Evolutionary conservation across 192 early-diverging fungal genomes (phyloP).

Genomic region (Entomortierella beljakovae): DNA sequence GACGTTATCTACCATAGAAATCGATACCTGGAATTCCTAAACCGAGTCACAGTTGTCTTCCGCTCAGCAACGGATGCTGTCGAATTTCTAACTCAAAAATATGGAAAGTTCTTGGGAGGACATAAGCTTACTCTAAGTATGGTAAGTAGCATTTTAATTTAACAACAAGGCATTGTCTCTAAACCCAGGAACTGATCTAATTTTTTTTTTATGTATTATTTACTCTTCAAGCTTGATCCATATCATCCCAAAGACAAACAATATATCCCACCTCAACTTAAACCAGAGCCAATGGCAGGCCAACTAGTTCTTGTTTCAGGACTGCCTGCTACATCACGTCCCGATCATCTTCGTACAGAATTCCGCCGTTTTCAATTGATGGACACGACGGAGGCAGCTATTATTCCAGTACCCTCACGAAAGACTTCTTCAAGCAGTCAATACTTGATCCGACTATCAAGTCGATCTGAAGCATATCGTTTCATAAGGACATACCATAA

Average conservation of each 20-base stretch:
- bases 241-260: constrained; percentile 35
- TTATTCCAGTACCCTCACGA: constrained; percentile 35
- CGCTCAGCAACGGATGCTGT: constrained; percentile 51
- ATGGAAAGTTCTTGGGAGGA: constrained; percentile 36
- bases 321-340: constrained; percentile 33
- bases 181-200: background rate
- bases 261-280: constrained; percentile 22
- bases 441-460: constrained; percentile 43
- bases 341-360: constrained; percentile 41
- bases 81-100: constrained; percentile 41
- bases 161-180: background rate
- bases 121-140: constrained; percentile 43
- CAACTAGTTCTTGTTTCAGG: constrained; percentile 43
- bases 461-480: constrained; percentile 47
- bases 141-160: constrained; percentile 27
- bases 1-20: constrained; percentile 48
- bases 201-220: background rate
- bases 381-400: constrained; percentile 52
- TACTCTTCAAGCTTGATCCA: constrained; percentile 30
- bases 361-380: constrained; percentile 50
- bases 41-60: constrained; percentile 38
- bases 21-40: constrained; percentile 39
- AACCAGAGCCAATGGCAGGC: constrained; percentile 33
- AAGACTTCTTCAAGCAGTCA: constrained; percentile 26
- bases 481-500: constrained; percentile 55